phyloP scores from a whole-genome alignment of 2,329 filamentous ascomycete genomes.

The Hymenoscyphus fraxineus region DNA sequence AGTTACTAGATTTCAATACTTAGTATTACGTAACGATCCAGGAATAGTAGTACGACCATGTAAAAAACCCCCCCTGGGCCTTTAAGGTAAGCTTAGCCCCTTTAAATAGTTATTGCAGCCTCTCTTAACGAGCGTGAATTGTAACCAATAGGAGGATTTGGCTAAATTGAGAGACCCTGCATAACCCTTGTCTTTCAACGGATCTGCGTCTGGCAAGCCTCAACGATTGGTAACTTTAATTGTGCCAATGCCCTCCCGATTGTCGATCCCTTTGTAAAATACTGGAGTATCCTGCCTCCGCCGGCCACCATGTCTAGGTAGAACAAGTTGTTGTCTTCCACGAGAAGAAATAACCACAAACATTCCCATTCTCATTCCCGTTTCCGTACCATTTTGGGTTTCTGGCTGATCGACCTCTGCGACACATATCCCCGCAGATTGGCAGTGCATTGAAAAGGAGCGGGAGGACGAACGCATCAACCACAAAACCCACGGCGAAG shows the following conservation, averaged over 20 bases:
- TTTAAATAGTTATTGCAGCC: not conserved
- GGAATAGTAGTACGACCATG: too few species aligned
- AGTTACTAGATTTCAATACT: too few species aligned
- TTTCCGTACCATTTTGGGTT: not conserved
- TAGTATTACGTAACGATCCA: too few species aligned
- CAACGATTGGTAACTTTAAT: constrained; percentile 3
- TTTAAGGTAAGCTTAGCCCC: not conserved
- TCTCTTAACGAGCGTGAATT: not conserved
- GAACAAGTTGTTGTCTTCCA: not conserved
- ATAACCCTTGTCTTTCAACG: not conserved
- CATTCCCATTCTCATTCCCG: not conserved
- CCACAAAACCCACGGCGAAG: not conserved
- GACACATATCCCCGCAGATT: not conserved
- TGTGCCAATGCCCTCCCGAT: not conserved
- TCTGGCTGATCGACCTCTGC: not conserved
- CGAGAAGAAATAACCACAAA: not conserved
- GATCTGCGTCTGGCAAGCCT: not conserved
- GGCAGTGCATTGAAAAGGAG: not conserved
- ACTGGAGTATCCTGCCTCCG: not conserved
- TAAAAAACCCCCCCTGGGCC: too few species aligned
- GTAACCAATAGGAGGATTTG: not conserved
- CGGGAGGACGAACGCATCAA: not conserved
- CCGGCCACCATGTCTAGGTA: not conserved
- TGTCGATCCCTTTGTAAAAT: not conserved
- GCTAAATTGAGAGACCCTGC: not conserved